Evolutionary conservation across 192 early-diverging fungal genomes (phyloP), one percentile per base, ranked within the genome.

Genomic region (Chytriomyces sp.): DNA sequence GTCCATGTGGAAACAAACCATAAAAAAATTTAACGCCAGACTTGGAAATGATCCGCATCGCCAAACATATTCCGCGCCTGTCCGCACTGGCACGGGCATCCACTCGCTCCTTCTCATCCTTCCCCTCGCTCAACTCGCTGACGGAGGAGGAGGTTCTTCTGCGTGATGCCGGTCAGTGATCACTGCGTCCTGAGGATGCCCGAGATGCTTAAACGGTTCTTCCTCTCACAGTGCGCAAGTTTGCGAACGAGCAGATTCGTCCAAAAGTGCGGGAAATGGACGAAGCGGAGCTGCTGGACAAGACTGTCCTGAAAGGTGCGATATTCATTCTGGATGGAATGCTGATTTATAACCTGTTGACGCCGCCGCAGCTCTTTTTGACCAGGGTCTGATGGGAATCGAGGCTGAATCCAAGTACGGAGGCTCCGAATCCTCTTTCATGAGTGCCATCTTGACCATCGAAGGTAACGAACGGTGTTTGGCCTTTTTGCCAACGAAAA

Each of bases 201-300:
- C 8, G 35, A 44, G 13, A n/a, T 24, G 11, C 47, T 6, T 13
- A 23, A 13, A 8, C 24, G 13, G 28, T 48, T 70, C 7, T 43
- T 61, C 44, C 6, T 76, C 48, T 45, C 45, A 26, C 76, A 93
- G 95, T 94, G 10, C 75, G 91, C 45, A 91, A 92, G 44, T 99
- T 97, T 69, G 93, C 97, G 45, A 87, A 88, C 66, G 92, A 96
- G 23, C 83, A 87, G 24, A 88, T 99, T 75, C 87, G 89, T 79
- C 96, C 96, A 74, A 92, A 92, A 77, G 95, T 96, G 8, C 63
- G 78, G 9, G 82, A 93, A 70, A 98, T 98, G 96, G 97, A 99
- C 82, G 96, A 97, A 82, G 83, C 79, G 4, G 97, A 99, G 82
- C 69, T 84, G 72, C 78, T 97, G 75, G 95, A 97, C 81, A 85